Evolutionary conservation across 176 grass and related monocot genomes (phyloP).

Genomic region (Chrysopogon serrulatus): DNA sequence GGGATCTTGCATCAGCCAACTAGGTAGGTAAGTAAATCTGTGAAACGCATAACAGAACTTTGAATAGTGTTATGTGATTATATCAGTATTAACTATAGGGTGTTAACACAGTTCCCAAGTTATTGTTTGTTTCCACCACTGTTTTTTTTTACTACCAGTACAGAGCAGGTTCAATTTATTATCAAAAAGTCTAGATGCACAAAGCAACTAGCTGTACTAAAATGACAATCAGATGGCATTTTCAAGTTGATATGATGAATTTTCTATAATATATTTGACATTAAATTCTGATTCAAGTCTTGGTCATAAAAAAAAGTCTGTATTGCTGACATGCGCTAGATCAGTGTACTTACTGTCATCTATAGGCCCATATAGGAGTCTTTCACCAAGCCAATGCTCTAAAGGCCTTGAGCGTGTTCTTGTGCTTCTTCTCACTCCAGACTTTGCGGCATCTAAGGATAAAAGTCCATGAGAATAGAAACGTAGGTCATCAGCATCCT

Average conservation of each 20-base stretch:
- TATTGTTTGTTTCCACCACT: neutral
- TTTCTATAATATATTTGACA: neutral
- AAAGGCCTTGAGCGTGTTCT: slow-evolving; percentile 64
- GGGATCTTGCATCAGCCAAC: neutral
- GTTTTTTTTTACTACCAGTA: neutral
- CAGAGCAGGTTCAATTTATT: neutral
- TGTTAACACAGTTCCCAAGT: neutral
- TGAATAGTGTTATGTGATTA: neutral
- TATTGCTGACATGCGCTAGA: neutral
- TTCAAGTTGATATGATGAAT: slow-evolving; percentile 1
- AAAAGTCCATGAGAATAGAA: slow-evolving; percentile 22
- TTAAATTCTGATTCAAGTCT: slow-evolving; percentile 17
- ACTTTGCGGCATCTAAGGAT: slow-evolving; percentile 52
- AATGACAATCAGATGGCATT: neutral
- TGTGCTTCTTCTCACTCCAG: slow-evolving; percentile 74
- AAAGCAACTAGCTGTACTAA: slow-evolving; percentile 2
- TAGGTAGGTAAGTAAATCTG: neutral
- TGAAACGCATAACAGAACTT: slow-evolving; percentile 14
- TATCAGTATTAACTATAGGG: neutral
- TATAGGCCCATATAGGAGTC: slow-evolving; percentile 67
- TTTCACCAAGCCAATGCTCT: slow-evolving; percentile 78
- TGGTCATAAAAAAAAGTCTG: neutral
- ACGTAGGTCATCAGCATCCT: slow-evolving; percentile 9
- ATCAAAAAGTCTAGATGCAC: neutral
- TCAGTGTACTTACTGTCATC: slow-evolving; percentile 61